Evolutionary conservation across 2,329 filamentous ascomycete genomes (phyloP).

Genomic region (Thyridium curvatum): DNA sequence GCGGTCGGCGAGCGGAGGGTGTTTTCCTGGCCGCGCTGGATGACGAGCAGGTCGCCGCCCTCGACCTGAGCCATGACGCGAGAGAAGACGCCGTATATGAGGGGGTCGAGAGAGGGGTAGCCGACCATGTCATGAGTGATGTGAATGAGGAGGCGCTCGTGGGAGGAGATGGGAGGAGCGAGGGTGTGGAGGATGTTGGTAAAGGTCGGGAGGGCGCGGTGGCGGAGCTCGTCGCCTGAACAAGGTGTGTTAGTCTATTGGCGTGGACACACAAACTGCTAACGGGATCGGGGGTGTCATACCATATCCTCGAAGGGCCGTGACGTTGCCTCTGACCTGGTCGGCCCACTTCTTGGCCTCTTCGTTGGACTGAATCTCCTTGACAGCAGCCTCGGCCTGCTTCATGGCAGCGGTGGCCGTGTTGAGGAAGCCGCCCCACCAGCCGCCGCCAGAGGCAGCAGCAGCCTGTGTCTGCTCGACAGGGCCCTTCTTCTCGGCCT

Average conservation of each 20-base stretch:
- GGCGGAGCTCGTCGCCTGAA: constrained; percentile 77
- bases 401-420: constrained; percentile 83
- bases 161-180: constrained; percentile 91
- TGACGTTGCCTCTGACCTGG: constrained; percentile 85
- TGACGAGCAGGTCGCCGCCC: constrained; percentile 87
- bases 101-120: constrained; percentile 88
- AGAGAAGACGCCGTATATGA: constrained; percentile 87
- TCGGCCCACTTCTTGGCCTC: constrained; percentile 96
- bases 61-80: constrained; percentile 99
- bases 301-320: constrained; percentile 71
- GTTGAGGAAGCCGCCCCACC: constrained; percentile 84
- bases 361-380: constrained; percentile 92
- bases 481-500: constrained; percentile 45
- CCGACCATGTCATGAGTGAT: constrained; percentile 93
- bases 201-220: constrained; percentile 87
- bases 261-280: background rate
- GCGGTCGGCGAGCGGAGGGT: constrained; percentile 48
- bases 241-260: background rate
- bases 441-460: constrained; percentile 56
- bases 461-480: constrained; percentile 32
- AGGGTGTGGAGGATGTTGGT: constrained; percentile 92
- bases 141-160: constrained; percentile 95
- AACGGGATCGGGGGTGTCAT: constrained; percentile 17
- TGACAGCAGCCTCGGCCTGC: constrained; percentile 86
- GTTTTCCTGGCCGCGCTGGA: constrained; percentile 87